Evolutionary conservation across 2,329 filamentous ascomycete species (phyloP).

Genomic region (Fusarium setosum): DNA sequence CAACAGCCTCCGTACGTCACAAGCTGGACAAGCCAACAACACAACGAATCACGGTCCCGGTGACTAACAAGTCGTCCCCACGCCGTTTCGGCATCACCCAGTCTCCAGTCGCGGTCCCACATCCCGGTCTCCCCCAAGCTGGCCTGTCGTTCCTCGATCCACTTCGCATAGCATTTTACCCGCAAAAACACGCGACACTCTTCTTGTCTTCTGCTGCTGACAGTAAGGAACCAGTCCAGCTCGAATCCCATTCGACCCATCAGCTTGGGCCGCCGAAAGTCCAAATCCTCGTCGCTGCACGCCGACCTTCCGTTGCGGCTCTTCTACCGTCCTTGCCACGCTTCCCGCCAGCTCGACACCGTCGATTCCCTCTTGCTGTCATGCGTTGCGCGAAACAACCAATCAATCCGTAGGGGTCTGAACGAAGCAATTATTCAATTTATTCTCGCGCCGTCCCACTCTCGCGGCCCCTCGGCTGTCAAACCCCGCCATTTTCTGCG

Average conservation of each 20-base stretch:
- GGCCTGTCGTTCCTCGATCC: slow-evolving; percentile 40
- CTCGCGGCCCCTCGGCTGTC: slow-evolving; percentile 29
- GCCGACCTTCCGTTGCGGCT: slow-evolving; percentile 20
- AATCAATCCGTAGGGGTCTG: slow-evolving; percentile 38
- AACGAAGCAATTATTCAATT: slow-evolving; percentile 34
- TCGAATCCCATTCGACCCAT: slow-evolving; percentile 23
- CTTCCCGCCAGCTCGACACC: slow-evolving; percentile 10
- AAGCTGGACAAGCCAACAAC: slow-evolving; percentile 11
- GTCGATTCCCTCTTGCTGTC: slow-evolving; percentile 25
- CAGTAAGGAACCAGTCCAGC: slow-evolving; percentile 34
- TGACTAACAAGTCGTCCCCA: slow-evolving; percentile 31
- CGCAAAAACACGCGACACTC: slow-evolving; percentile 44
- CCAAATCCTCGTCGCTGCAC: slow-evolving; percentile 5
- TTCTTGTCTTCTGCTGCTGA: slow-evolving; percentile 35
- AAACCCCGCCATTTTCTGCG: slow-evolving; percentile 37
- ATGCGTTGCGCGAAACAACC: slow-evolving; percentile 34
- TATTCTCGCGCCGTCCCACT: slow-evolving; percentile 36
- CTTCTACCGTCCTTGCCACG: background rate
- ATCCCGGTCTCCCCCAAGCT: slow-evolving; percentile 40
- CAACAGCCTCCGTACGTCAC: slow-evolving; percentile 17
- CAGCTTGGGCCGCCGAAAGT: slow-evolving; percentile 22
- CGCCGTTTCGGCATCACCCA: slow-evolving; percentile 30
- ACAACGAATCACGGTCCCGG: slow-evolving; percentile 24
- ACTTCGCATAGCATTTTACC: slow-evolving; percentile 40
- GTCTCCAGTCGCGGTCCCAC: slow-evolving; percentile 41